These are phyloP conservation scores for Domatiomyces catenatus DNA, from an alignment of 2,329 filamentous ascomycete species.

Conservation along the genomic window DNA sequence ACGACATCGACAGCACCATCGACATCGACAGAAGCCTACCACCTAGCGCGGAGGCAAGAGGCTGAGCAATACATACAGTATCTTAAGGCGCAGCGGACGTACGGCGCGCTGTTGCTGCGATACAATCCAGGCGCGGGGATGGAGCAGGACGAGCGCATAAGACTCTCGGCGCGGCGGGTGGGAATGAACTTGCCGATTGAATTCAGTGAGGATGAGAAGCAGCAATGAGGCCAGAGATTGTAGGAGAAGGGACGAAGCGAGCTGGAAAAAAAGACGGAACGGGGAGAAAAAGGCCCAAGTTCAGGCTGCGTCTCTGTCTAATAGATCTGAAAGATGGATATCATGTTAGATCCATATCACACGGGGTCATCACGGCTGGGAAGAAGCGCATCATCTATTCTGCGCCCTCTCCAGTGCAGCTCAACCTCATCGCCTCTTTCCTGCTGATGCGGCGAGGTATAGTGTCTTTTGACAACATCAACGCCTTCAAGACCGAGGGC, in stretches of 20 bases:
- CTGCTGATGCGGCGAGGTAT: not conserved
- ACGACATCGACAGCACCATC: not conserved
- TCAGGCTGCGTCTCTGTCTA: too few species aligned
- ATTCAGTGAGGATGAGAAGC: constrained; percentile 21
- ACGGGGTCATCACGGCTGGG: not conserved
- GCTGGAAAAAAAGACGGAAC: not conserved
- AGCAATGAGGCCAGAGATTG: constrained; percentile 4
- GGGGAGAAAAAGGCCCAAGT: not conserved
- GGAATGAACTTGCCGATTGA: constrained; percentile 75
- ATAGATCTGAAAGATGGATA: not conserved
- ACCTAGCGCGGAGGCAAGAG: constrained; percentile 28
- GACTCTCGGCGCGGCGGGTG: constrained; percentile 70
- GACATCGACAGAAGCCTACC: constrained; percentile 7
- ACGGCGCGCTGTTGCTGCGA: constrained; percentile 65
- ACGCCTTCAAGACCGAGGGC: constrained; percentile 25
- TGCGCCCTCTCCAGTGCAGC: not conserved
- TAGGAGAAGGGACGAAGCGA: constrained; percentile 2
- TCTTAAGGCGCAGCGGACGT: constrained; percentile 69
- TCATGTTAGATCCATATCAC: not conserved
- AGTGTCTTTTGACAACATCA: constrained; percentile 22
- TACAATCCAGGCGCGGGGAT: constrained; percentile 90
- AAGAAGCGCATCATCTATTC: not conserved
- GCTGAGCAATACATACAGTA: constrained; percentile 71
- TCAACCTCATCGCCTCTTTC: not conserved
- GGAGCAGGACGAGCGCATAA: constrained; percentile 67